phyloP scores from a whole-genome alignment of 805 yeast species.

The Starmerella stigmatis region DNA sequence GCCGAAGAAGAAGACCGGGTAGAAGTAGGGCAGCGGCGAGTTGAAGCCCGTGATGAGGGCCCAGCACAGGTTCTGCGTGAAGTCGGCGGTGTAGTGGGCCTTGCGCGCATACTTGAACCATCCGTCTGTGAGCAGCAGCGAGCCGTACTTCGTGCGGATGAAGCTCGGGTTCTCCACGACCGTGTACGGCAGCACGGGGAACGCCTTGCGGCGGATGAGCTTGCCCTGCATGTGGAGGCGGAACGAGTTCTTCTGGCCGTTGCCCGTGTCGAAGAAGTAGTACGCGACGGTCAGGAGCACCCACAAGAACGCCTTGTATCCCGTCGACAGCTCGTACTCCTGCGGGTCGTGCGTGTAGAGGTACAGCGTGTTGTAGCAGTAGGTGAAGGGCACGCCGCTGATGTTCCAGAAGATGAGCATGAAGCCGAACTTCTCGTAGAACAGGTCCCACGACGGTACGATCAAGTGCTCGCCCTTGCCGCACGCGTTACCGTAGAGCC shows the following conservation, averaged over 20 bases:
- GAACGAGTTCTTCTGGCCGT: constrained; percentile 90
- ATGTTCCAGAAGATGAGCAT: constrained; percentile 98
- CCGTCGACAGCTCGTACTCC: constrained; percentile 64
- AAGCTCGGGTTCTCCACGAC: constrained; percentile 74
- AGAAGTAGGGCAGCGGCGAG: constrained; percentile 92
- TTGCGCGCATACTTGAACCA: constrained; percentile 93
- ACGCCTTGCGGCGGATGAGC: constrained; percentile 61
- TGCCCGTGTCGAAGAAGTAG: constrained; percentile 88
- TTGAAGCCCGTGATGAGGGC: constrained; percentile 79
- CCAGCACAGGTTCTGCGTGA: constrained; percentile 81
- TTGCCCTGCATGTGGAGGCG: constrained; percentile 71
- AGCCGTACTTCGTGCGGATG: constrained; percentile 76
- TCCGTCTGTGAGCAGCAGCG: constrained; percentile 78
- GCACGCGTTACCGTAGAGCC: constrained; percentile 93
- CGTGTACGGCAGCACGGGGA: constrained; percentile 87
- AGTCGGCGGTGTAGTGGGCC: constrained; percentile 91
- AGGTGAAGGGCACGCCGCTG: constrained; percentile 97
- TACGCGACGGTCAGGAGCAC: constrained; percentile 56
- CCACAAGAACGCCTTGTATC: constrained; percentile 49
- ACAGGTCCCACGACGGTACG: constrained; percentile 99
- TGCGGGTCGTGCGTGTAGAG: constrained; percentile 72
- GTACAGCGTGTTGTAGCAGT: constrained; percentile 85
- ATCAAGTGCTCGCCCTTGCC: constrained; percentile 95
- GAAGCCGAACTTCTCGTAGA: constrained; percentile 97
- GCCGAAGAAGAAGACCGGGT: constrained; percentile 79